Percentiles rank a stretch among this genome's conserved stretches.
Evolutionary conservation across 768 basidiomycete genomes (phyloP).

Genomic region (Tricholoma sp.): DNA sequence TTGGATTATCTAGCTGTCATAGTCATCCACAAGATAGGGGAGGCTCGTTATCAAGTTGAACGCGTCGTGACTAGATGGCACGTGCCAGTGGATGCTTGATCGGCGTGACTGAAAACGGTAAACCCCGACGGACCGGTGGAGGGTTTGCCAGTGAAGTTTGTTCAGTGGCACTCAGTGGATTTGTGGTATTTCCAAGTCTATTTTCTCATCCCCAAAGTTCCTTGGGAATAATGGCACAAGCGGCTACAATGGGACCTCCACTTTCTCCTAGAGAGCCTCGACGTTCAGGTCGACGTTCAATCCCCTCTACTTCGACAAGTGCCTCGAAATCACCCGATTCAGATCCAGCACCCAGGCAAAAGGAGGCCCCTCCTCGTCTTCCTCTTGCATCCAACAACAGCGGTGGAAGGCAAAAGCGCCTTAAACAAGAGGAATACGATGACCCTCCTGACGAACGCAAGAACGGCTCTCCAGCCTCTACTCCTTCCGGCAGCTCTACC

Average conservation of each 20-base stretch:
- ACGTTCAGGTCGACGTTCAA: slow-evolving; percentile 71
- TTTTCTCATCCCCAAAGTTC: slow-evolving; percentile 7
- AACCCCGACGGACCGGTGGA: slow-evolving; percentile 11
- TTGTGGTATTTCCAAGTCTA: neutral
- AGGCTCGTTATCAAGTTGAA: too few relatives aligned
- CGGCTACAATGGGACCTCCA: slow-evolving; percentile 70
- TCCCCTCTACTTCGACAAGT: slow-evolving; percentile 59
- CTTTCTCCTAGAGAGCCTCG: slow-evolving; percentile 73
- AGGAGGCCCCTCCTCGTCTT: slow-evolving; percentile 38
- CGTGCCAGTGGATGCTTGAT: slow-evolving; percentile 4
- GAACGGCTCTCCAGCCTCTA: slow-evolving; percentile 31
- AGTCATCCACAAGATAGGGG: too few relatives aligned
- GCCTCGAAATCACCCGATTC: slow-evolving; percentile 74
- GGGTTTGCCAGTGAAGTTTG: slow-evolving; percentile 3
- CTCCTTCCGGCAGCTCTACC: slow-evolving; percentile 26
- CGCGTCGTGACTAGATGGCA: slow-evolving; percentile 5
- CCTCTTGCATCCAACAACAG: slow-evolving; percentile 34
- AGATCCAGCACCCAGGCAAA: slow-evolving; percentile 49
- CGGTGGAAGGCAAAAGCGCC: slow-evolving; percentile 48
- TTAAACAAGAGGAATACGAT: slow-evolving; percentile 72
- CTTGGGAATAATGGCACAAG: slow-evolving; percentile 49
- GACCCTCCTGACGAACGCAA: slow-evolving; percentile 55
- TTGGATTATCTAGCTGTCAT: too few relatives aligned
- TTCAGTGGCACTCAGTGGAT: slow-evolving; percentile 2
- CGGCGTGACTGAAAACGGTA: slow-evolving; percentile 5